Evolutionary conservation across 78 protist species (phyloP).

Genomic region (Corallochytrium limacisporum): DNA sequence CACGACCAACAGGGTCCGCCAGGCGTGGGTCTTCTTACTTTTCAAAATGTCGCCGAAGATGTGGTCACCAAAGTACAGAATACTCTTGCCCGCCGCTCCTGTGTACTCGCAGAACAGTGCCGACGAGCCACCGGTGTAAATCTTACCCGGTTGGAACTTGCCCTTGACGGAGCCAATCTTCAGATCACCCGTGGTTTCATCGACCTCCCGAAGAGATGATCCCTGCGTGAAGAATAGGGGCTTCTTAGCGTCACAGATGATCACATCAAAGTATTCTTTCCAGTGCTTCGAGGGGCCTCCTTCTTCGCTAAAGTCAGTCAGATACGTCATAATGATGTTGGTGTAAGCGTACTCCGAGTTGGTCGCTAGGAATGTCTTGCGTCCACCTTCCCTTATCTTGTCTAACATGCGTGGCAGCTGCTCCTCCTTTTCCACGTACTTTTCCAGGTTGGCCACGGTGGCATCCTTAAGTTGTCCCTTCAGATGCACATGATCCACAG

Average conservation of each 20-base stretch:
- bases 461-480: slow-evolving; percentile 34
- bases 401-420: slow-evolving; percentile 18
- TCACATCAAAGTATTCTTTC: not conserved
- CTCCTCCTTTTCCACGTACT: slow-evolving; percentile 1
- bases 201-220: not conserved
- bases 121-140: slow-evolving; percentile 48
- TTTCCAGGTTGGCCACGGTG: slow-evolving; percentile 30
- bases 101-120: slow-evolving; percentile 28
- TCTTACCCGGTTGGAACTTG: slow-evolving; percentile 26
- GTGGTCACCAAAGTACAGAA: slow-evolving; percentile 51
- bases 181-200: not conserved
- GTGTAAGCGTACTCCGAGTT: slow-evolving; percentile 39
- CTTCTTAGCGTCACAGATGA: slow-evolving; percentile 48
- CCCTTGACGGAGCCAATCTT: slow-evolving; percentile 29
- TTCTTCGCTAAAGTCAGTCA: slow-evolving; percentile 4
- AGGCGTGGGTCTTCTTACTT: slow-evolving; percentile 41
- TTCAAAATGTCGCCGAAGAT: slow-evolving; percentile 55
- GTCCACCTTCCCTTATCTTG: slow-evolving; percentile 22
- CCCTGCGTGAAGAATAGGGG: slow-evolving; percentile 41
- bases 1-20: slow-evolving; percentile 47
- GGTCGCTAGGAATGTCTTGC: slow-evolving; percentile 34
- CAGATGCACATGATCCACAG: slow-evolving; percentile 38
- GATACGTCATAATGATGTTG: slow-evolving; percentile 36
- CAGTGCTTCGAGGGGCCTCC: not conserved
- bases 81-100: slow-evolving; percentile 16